Conservation (phyloP, 768 basidiomycete genomes). For the Suillus subluteus region DNA sequence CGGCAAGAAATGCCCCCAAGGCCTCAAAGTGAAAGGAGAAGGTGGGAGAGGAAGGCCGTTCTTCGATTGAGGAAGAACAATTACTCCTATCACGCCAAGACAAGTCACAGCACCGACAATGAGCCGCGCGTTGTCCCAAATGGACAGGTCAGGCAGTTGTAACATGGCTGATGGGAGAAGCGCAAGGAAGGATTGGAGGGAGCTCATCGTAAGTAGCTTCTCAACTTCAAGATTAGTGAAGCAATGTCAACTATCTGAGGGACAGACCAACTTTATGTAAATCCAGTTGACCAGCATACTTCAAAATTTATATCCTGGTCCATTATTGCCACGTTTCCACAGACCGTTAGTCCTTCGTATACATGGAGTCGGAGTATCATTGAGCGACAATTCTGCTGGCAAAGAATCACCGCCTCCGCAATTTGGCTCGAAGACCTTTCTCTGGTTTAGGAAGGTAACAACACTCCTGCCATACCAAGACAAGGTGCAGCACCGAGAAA, state of each 20-base stretch:
- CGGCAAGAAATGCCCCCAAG: neutral
- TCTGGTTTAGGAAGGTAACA: neutral
- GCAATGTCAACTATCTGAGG: neutral
- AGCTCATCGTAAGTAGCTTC: neutral
- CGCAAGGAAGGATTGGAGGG: neutral
- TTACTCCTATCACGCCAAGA: neutral
- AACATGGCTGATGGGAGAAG: neutral
- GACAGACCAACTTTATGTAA: neutral
- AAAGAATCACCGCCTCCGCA: neutral
- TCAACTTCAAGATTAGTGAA: neutral
- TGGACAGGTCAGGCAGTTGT: neutral
- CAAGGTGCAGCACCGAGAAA: neutral
- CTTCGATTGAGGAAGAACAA: neutral
- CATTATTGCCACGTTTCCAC: neutral
- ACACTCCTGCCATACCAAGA: neutral
- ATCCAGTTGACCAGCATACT: neutral
- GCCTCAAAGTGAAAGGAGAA: neutral
- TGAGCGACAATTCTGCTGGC: neutral
- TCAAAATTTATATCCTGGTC: neutral
- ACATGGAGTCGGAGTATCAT: neutral
- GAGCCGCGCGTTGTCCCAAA: neutral
- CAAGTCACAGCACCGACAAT: neutral
- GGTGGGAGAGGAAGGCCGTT: neutral
- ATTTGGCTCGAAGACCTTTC: neutral
- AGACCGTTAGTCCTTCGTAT: neutral